Evolutionary conservation across 2,329 filamentous ascomycete species (phyloP).

Genomic region (Nothomitra cinnamomea): DNA sequence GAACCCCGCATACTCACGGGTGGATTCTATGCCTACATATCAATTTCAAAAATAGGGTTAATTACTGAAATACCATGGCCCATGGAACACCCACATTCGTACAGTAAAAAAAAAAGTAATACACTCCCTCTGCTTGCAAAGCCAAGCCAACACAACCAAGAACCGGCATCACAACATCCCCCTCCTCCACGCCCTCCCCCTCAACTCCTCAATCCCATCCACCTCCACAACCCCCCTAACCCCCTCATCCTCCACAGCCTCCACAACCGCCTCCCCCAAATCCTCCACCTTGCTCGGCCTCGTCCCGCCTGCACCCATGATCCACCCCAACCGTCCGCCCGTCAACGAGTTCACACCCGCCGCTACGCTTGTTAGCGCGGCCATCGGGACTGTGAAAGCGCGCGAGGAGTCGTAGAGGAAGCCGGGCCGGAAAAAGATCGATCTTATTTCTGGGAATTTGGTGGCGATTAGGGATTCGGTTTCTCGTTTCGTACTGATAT

Average conservation of each 20-base stretch:
- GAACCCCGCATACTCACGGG: too few relatives aligned
- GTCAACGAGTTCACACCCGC: slow-evolving; percentile 61
- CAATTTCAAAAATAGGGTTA: too few relatives aligned
- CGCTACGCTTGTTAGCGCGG: slow-evolving; percentile 57
- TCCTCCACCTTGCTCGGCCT: slow-evolving; percentile 79
- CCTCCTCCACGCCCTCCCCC: slow-evolving; percentile 71
- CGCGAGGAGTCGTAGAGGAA: slow-evolving; percentile 82
- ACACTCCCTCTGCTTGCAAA: too few relatives aligned
- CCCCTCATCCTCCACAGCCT: slow-evolving; percentile 59
- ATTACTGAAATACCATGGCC: too few relatives aligned
- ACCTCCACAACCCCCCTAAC: slow-evolving; percentile 64
- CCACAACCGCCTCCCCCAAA: slow-evolving; percentile 78
- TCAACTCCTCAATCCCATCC: slow-evolving; percentile 63
- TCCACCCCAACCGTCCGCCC: slow-evolving; percentile 53
- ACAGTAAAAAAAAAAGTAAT: too few relatives aligned
- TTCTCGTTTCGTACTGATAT: slow-evolving; percentile 82
- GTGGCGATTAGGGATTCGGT: slow-evolving; percentile 62
- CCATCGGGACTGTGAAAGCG: slow-evolving; percentile 69
- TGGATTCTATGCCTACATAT: too few relatives aligned
- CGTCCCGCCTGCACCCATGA: slow-evolving; percentile 67
- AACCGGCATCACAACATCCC: slow-evolving; percentile 53
- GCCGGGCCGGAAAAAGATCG: slow-evolving; percentile 66
- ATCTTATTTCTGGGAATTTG: slow-evolving; percentile 58
- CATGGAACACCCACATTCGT: too few relatives aligned
- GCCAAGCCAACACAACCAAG: too few relatives aligned